Conservation (phyloP, 495 filamentous ascomycete genomes). For the Astrothelium macrocarpum region DNA sequence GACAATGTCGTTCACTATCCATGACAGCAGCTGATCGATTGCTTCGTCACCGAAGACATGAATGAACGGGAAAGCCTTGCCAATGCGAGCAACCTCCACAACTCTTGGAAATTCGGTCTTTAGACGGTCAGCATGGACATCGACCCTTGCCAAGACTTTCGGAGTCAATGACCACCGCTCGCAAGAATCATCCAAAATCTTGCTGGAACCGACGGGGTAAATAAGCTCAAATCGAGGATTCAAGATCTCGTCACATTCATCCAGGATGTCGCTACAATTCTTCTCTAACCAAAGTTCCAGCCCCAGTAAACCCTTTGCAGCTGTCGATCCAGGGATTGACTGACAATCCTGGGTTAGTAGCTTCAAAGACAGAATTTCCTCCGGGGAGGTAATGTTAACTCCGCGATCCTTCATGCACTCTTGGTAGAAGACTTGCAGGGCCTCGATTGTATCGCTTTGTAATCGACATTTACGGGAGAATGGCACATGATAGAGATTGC, state of each 20-base stretch:
- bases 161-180: slow-evolving; percentile 41
- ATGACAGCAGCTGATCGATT: background rate
- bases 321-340: background rate
- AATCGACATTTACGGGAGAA: slow-evolving; percentile 39
- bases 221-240: slow-evolving; percentile 34
- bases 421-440: slow-evolving; percentile 34
- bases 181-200: slow-evolving; percentile 44
- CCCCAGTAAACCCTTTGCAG: slow-evolving; percentile 9
- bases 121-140: background rate
- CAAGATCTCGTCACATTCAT: slow-evolving; percentile 31
- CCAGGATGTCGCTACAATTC: slow-evolving; percentile 25
- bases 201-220: slow-evolving; percentile 56
- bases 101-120: background rate
- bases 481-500: slow-evolving; percentile 52
- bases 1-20: background rate
- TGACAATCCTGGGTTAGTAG: slow-evolving; percentile 49
- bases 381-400: slow-evolving; percentile 52
- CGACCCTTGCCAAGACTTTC: background rate
- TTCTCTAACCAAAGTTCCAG: slow-evolving; percentile 21
- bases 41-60: background rate
- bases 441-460: slow-evolving; percentile 13
- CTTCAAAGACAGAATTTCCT: slow-evolving; percentile 61
- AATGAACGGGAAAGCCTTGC: background rate
- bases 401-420: slow-evolving; percentile 42
- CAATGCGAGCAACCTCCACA: background rate